Evolutionary conservation across 2,329 filamentous ascomycete genomes (phyloP), one percentile per base, ranked within the genome.

Genomic region (Arthrinium phaeospermum): DNA sequence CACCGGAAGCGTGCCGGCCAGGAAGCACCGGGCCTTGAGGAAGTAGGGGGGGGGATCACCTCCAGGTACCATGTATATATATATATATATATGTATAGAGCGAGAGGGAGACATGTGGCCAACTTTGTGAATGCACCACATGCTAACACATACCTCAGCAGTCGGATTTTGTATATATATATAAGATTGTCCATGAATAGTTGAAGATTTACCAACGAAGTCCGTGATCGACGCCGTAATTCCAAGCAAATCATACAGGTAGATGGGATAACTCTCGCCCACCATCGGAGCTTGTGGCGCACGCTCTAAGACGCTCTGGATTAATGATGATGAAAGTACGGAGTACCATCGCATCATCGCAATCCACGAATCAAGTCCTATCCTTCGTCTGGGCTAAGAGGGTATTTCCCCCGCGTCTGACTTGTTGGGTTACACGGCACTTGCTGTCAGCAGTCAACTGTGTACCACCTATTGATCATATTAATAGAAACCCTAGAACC

Each of bases 1-100:
- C 71, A 67, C 71, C 30, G 74, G 74, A 14, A 45, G 19, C 6
- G 22, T 1, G 34, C 57, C 57, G 34, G 34, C 34, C 57, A 41
- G 8, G 19, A 41, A n/a, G 57, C 57, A 64, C 57, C 3, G 57
- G 57, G 57, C 57, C 19, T 64, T 64, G 57, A 64, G 57, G 34
- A n/a, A 41, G 34, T 64, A 64, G 22, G 57, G 3, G 16, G 41
- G 22, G 57, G 3, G 16, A 12, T 61, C 13, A 6, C 27, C 14
- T 7, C 49, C 24, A 53, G 7, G 51, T 5, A 22, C 34, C 6
- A n/a, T 61, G 12, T n/a, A 37, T 30, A 4, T 30, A 30, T 61
- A 37, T 37, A 37, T 13, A 61, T n/a, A 37, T 30, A 4, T 30
- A 30, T 61, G n/a, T 37, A 37, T 13, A 61, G 24, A 30, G 13